Evolutionary conservation across 495 filamentous ascomycete genomes (phyloP).

Genomic region (Rhizodiscina lignyota): DNA sequence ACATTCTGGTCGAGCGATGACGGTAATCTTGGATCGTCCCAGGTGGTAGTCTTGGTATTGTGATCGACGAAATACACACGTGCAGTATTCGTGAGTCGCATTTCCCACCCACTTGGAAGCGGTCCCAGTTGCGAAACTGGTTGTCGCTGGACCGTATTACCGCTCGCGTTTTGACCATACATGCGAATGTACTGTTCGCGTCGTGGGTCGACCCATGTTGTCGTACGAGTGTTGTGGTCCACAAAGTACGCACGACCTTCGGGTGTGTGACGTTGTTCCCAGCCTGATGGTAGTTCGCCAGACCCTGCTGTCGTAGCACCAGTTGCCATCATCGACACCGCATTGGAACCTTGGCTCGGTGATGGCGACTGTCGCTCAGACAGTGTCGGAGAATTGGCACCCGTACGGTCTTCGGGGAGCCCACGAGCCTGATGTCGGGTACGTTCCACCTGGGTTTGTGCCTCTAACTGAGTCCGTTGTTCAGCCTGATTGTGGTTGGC

Average conservation of each 20-base stretch:
- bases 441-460: conserved; percentile 79
- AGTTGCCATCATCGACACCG: conserved; percentile 80
- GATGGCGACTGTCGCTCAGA: conserved; percentile 44
- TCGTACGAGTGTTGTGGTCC: conserved; percentile 97
- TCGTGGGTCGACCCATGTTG: conserved; percentile 97
- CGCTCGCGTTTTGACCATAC: conserved; percentile 66
- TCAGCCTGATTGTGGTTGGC: conserved; percentile 57
- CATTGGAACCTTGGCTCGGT: conserved; percentile 28
- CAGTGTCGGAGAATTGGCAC: conserved; percentile 75
- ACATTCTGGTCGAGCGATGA: conserved; percentile 97
- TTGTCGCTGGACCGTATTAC: conserved; percentile 84
- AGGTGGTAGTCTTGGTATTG: conserved; percentile 99
- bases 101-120: conserved; percentile 95
- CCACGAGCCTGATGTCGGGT: conserved; percentile 89
- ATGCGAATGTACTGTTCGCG: conserved; percentile 96
- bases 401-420: conserved; percentile 88
- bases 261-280: conserved; percentile 90
- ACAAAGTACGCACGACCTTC: conserved; percentile 95
- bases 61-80: conserved; percentile 98
- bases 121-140: conserved; percentile 96
- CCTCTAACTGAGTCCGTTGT: conserved; percentile 62
- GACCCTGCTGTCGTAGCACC: conserved; percentile 89
- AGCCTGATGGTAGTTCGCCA: conserved; percentile 86
- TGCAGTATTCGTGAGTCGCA: conserved; percentile 95
- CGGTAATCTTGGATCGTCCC: conserved; percentile 91